Conservation (phyloP, 1,284 basidiomycete genomes). For the Hypsizygus ulmarius region DNA sequence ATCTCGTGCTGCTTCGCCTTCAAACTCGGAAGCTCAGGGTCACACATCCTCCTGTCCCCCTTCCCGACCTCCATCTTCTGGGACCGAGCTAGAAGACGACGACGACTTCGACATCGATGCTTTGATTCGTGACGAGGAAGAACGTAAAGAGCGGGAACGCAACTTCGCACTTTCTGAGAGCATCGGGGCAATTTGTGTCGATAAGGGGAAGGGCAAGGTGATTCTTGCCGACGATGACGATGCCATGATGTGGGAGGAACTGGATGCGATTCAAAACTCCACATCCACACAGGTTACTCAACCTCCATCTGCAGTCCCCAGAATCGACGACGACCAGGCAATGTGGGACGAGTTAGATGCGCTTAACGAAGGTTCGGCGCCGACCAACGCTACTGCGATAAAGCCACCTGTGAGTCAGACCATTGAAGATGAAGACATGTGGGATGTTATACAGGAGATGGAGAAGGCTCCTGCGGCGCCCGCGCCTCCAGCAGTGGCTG, state of each 20-base stretch:
- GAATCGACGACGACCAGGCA: conserved; percentile 10
- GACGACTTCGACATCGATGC: conserved; percentile 58
- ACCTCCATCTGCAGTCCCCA: background rate
- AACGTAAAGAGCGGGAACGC: conserved; percentile 26
- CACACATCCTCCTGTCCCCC: conserved; percentile 42
- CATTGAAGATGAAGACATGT: conserved; percentile 62
- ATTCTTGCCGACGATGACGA: conserved; percentile 51
- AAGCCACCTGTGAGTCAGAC: conserved; percentile 2
- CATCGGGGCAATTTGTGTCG: background rate
- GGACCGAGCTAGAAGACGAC: conserved; percentile 35
- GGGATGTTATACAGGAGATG: conserved; percentile 63
- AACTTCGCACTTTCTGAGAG: conserved; percentile 10
- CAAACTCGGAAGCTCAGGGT: conserved; percentile 28
- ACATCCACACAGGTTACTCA: conserved; percentile 10
- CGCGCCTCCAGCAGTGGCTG: conserved; percentile 4
- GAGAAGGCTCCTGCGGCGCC: conserved; percentile 28
- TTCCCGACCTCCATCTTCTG: conserved; percentile 49
- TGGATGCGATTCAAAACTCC: conserved; percentile 29
- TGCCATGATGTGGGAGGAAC: conserved; percentile 54
- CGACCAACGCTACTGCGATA: conserved; percentile 1
- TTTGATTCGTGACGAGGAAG: conserved; percentile 48
- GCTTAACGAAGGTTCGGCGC: conserved; percentile 9
- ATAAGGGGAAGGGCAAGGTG: conserved; percentile 1
- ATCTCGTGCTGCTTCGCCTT: conserved; percentile 16
- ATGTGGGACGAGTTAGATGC: conserved; percentile 14